Evolutionary conservation across 2,329 filamentous ascomycete genomes (phyloP).

Genomic region (Aspergillus alliaceus): DNA sequence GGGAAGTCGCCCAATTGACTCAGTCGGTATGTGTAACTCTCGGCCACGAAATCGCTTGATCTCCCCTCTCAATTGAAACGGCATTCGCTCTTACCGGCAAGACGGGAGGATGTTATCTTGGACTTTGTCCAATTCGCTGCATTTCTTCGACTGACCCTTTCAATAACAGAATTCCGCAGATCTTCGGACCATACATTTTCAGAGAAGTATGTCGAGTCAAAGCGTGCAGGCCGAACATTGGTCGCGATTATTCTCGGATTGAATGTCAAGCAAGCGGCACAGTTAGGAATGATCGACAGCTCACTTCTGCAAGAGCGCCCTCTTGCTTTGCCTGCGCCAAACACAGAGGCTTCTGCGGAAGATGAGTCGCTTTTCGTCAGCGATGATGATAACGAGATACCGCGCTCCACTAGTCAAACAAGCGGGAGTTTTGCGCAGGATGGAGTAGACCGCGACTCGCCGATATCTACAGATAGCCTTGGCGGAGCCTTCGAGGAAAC

Average conservation of each 20-base stretch:
- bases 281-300: conserved; percentile 51
- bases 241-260: conserved; percentile 59
- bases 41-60: conserved; percentile 18
- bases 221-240: conserved; percentile 56
- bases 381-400: conserved; percentile 35
- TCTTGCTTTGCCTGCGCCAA: conserved; percentile 21
- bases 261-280: conserved; percentile 52
- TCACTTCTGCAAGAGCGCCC: conserved; percentile 32
- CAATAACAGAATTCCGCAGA: conserved; percentile 39
- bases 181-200: conserved; percentile 56
- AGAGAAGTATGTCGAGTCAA: conserved; percentile 56
- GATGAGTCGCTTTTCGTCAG: conserved; percentile 41
- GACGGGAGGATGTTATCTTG: background rate
- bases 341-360: conserved; percentile 28
- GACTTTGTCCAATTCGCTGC: background rate
- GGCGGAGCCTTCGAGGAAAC: conserved; percentile 22
- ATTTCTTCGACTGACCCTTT: conserved; percentile 17
- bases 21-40: conserved; percentile 44
- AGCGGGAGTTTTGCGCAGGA: conserved; percentile 14
- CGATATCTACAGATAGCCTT: conserved; percentile 15
- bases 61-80: conserved; percentile 6
- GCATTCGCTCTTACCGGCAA: background rate
- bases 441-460: conserved; percentile 7
- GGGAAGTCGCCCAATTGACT: conserved; percentile 46
- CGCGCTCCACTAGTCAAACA: conserved; percentile 21